Conservation (phyloP, 345 rosid species). For the Moringa oleifera region DNA sequence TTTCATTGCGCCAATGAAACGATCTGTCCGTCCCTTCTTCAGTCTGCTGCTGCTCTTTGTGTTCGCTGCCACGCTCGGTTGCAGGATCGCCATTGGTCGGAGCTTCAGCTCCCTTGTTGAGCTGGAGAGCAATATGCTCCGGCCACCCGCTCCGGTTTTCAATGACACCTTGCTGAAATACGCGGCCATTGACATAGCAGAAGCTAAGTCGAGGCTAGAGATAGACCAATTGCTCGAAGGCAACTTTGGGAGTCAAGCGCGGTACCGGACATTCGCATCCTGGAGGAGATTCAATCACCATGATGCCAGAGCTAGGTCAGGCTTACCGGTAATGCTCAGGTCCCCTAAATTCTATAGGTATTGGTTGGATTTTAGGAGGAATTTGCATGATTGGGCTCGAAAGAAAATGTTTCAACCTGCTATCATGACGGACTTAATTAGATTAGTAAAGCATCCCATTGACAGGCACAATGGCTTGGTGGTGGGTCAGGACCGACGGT, state of each 20-base stretch:
- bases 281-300: conserved; percentile 39
- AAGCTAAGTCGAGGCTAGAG: conserved; percentile 44
- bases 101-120: conserved; percentile 26
- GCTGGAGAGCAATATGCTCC: conserved; percentile 20
- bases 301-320: conserved; percentile 23
- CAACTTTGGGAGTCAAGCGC: conserved; percentile 37
- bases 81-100: conserved; percentile 40
- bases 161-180: conserved; percentile 63
- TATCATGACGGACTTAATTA: conserved; percentile 61
- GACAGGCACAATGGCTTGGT: conserved; percentile 37
- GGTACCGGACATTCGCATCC: conserved; percentile 42
- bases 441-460: conserved; percentile 49
- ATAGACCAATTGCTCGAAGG: conserved; percentile 61
- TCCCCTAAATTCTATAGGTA: conserved; percentile 59
- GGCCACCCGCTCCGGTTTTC: conserved; percentile 29
- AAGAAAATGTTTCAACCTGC: conserved; percentile 46
- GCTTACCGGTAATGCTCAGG: conserved; percentile 34
- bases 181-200: conserved; percentile 65
- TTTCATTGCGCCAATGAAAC: conserved; percentile 44
- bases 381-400: conserved; percentile 55
- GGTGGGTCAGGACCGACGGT: conserved; percentile 30
- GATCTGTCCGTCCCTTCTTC: conserved; percentile 60
- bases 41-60: conserved; percentile 49
- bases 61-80: conserved; percentile 49
- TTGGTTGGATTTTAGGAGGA: conserved; percentile 67